A percentile compares a stretch with the other conserved stretches of the same genome.
These are phyloP conservation scores for Ophiocordyceps camponoti-saundersi DNA, from an alignment of 2,329 filamentous ascomycete species.

Conservation along the genomic window DNA sequence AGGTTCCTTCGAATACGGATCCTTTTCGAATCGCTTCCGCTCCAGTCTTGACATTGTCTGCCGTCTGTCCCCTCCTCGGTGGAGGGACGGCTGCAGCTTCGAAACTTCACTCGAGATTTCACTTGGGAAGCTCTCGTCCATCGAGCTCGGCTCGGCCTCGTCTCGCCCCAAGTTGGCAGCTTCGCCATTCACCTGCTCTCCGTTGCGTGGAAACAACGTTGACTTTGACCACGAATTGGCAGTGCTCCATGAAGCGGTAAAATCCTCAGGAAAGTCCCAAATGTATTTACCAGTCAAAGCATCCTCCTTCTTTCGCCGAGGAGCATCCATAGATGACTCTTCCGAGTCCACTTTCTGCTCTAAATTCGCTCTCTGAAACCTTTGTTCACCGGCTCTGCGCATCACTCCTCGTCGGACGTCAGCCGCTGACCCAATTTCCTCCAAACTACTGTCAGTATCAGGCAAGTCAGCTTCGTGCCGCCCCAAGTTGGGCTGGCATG, in stretches of 20 bases:
- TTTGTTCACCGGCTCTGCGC: slow-evolving; percentile 9
- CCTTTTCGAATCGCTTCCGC: slow-evolving; percentile 8
- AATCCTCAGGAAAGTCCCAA: slow-evolving; percentile 36
- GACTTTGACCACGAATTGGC: slow-evolving; percentile 10
- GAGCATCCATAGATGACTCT: slow-evolving; percentile 2
- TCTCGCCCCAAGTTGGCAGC: slow-evolving; percentile 6
- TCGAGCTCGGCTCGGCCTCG: slow-evolving; percentile 17
- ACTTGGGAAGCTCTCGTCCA: slow-evolving; percentile 23
- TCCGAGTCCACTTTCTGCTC: slow-evolving; percentile 4
- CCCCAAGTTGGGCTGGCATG: neutral
- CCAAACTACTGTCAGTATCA: neutral
- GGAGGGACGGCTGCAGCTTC: slow-evolving; percentile 13
- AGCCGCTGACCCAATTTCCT: slow-evolving; percentile 10
- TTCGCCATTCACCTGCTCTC: neutral
- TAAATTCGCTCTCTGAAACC: slow-evolving; percentile 5
- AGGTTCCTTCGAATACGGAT: slow-evolving; percentile 25
- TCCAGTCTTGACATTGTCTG: slow-evolving; percentile 1
- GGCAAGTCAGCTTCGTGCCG: neutral
- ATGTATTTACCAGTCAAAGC: slow-evolving; percentile 28
- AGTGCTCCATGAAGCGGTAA: slow-evolving; percentile 22
- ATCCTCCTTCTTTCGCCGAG: neutral
- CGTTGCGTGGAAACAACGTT: slow-evolving; percentile 7
- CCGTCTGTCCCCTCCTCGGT: slow-evolving; percentile 7
- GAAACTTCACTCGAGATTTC: slow-evolving; percentile 4
- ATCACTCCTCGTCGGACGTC: slow-evolving; percentile 15